Percentiles rank a stretch among this genome's conserved stretches.
phyloP scores from a whole-genome alignment of 2,329 filamentous ascomycete species.

The Periconia macrospinosa region DNA sequence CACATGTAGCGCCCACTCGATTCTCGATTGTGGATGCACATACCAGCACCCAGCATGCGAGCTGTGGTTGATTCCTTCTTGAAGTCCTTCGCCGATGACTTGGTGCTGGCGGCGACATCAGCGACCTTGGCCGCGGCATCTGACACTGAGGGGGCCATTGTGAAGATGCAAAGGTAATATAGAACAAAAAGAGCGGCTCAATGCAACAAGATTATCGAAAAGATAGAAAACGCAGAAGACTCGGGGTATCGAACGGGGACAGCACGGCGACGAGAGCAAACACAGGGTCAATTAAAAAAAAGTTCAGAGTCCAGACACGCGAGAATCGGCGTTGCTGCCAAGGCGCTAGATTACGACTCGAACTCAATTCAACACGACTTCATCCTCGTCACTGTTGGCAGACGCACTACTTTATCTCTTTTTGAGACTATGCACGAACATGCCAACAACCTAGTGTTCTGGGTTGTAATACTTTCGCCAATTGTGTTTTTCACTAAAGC shows the following conservation, averaged over 20 bases:
- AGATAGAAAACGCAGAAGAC: background rate
- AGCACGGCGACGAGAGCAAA: background rate
- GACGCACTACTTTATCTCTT: too few species aligned
- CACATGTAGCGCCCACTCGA: background rate
- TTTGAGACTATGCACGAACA: too few species aligned
- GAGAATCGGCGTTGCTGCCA: slow-evolving; percentile 6
- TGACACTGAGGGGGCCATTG: slow-evolving; percentile 32
- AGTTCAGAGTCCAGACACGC: slow-evolving; percentile 2
- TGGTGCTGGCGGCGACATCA: slow-evolving; percentile 29
- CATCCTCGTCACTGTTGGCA: too few species aligned
- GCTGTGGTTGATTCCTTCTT: slow-evolving; percentile 90
- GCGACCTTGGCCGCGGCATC: slow-evolving; percentile 34
- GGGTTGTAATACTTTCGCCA: slow-evolving; percentile 56
- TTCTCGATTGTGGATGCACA: background rate
- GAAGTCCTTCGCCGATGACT: slow-evolving; percentile 58
- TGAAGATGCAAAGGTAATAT: background rate
- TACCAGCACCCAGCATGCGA: slow-evolving; percentile 89
- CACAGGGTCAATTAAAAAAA: slow-evolving; percentile 5
- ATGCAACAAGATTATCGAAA: background rate
- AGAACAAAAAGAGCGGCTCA: background rate
- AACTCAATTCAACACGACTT: too few species aligned
- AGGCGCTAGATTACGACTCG: slow-evolving; percentile 2
- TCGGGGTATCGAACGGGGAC: slow-evolving; percentile 10
- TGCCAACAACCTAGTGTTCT: slow-evolving; percentile 10
- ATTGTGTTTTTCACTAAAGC: slow-evolving; percentile 61